Evolutionary conservation across 352 stramenopile species (phyloP).

Genomic region (Saprolegnia parasitica): DNA sequence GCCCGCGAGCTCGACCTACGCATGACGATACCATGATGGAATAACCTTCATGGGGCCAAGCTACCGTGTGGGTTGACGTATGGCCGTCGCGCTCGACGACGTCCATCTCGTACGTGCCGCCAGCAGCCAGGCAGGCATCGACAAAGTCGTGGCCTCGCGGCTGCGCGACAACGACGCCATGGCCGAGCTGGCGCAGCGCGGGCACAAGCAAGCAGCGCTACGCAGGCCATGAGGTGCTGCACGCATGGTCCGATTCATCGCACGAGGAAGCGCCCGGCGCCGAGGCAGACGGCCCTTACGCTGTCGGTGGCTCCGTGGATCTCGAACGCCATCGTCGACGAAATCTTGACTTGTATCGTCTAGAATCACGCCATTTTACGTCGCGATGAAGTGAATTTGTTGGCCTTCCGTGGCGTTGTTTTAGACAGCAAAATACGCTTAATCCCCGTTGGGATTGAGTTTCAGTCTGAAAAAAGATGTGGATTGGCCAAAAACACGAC

Average conservation of each 20-base stretch:
- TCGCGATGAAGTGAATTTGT: not conserved
- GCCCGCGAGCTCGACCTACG: constrained; percentile 27
- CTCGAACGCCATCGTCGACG: not conserved
- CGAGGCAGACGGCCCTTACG: constrained; percentile 49
- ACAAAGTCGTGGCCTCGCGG: constrained; percentile 54
- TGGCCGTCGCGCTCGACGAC: constrained; percentile 47
- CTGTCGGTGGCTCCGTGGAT: not conserved
- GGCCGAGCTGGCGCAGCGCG: constrained; percentile 37
- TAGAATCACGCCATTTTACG: not conserved
- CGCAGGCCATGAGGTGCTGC: not conserved
- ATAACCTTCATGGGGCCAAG: constrained; percentile 31
- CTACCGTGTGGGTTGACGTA: constrained; percentile 38
- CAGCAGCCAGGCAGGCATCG: constrained; percentile 32
- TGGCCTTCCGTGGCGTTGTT: not conserved
- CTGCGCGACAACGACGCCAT: constrained; percentile 56
- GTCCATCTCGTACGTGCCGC: constrained; percentile 60
- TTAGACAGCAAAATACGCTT: not conserved
- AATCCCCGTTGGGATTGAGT: not conserved
- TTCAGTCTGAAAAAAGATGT: not conserved
- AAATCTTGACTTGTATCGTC: not conserved
- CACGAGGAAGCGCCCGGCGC: constrained; percentile 67
- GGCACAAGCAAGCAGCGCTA: constrained; percentile 63
- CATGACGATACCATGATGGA: not conserved
- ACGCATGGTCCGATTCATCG: constrained; percentile 11
- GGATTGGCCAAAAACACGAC: not conserved